Evolutionary conservation across 78 protist species (phyloP), one percentile per base, ranked within the genome.

Genomic region (Dictyostelium firmibasis): DNA sequence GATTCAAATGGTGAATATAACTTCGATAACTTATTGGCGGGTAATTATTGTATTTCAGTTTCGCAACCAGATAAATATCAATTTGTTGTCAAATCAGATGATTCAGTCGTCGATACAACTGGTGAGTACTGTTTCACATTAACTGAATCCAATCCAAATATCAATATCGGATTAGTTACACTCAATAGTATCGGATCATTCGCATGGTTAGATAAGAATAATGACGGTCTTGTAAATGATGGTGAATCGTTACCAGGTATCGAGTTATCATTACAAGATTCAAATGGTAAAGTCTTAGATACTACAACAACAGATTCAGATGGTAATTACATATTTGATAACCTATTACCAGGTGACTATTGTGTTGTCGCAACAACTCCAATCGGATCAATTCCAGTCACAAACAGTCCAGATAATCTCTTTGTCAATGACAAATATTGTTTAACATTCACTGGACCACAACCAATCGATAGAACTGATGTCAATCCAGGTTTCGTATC

Each of bases 271-370:
- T 20, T 36, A 36, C 14, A 11, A 18, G 44, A 74, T 33, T 20
- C 57, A 50, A 14, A 74, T 29, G 91, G 70, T 16, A 67, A 84
- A 13, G 38, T 83, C 0, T 14, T 83, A 7, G 50, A 35, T 1
- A 38, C 76, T 5, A 64, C 88, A 6, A 64, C 76, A 16, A 83
- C 88, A 0, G 57, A 81, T 60, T 23, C 70, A 60, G 9, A 11
- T 60, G 91, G 91, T 16, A 85, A 25, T 20, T 86, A 86, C 79
- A 20, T 25, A 38, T 86, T 86, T 74, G 92, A 70, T 18, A 74
- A 79, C n/a, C 27, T 81, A 16, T 5, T 7, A 27, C 82, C 81
- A 69, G 92, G 85, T 47, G 25, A 31, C 2, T 86, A 86, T 77
- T 81, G 87, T 69, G 47, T 85, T 3, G 57, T 18, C 0, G 79